Conservation (phyloP, 2,329 filamentous ascomycete genomes). For the Mycosphaerella arachidis region DNA sequence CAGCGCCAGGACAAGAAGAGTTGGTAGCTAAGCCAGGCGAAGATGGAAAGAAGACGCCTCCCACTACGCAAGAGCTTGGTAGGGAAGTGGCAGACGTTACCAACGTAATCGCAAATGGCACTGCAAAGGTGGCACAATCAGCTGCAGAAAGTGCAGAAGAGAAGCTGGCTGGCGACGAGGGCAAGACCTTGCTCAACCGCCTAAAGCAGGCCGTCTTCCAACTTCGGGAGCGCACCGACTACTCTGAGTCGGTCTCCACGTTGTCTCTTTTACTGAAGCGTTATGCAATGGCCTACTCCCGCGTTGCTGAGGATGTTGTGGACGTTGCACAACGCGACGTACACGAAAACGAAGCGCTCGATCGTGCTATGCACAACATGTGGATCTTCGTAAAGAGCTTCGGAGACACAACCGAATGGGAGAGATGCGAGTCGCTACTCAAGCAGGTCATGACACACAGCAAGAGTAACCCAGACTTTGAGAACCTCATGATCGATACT, state of each 20-base stretch:
- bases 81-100: conserved; percentile 42
- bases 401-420: conserved; percentile 69
- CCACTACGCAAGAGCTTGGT: conserved; percentile 59
- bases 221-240: conserved; percentile 72
- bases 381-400: conserved; percentile 78
- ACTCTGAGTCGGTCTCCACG: conserved; percentile 78
- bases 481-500: conserved; percentile 68
- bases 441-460: conserved; percentile 68
- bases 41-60: conserved; percentile 47
- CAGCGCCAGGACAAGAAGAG: conserved; percentile 57
- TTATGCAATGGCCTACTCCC: conserved; percentile 74
- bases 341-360: conserved; percentile 67
- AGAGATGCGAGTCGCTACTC: conserved; percentile 65
- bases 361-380: conserved; percentile 71
- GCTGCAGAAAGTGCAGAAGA: conserved; percentile 68
- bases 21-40: conserved; percentile 49
- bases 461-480: conserved; percentile 74
- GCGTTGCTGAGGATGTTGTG: conserved; percentile 63
- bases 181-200: conserved; percentile 66
- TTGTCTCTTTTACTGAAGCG: conserved; percentile 70
- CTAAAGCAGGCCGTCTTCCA: conserved; percentile 72
- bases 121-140: conserved; percentile 48
- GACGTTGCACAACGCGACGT: conserved; percentile 66
- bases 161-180: conserved; percentile 68
- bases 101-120: conserved; percentile 44